Evolutionary conservation across 257 asterid genomes (phyloP).

Genomic region (Ilex asprella): DNA sequence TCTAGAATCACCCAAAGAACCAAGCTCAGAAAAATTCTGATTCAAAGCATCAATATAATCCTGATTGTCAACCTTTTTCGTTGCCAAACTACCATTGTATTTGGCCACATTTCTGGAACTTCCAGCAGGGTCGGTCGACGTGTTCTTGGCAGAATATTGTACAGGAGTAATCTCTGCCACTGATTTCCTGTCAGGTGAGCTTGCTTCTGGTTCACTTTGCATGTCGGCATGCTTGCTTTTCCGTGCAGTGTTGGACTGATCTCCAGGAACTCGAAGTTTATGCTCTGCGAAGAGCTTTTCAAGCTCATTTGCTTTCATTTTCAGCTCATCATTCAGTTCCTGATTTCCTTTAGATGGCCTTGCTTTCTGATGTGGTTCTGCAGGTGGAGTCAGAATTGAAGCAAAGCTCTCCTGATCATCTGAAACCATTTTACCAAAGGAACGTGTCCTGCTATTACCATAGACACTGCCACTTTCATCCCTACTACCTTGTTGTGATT

Average conservation of each 20-base stretch:
- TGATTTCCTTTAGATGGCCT: conserved; percentile 74
- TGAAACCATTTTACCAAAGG: background rate
- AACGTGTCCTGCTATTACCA: conserved; percentile 19
- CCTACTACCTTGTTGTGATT: conserved; percentile 27
- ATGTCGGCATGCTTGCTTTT: conserved; percentile 42
- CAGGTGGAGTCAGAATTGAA: conserved; percentile 51
- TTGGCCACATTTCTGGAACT: conserved; percentile 37
- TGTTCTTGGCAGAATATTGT: conserved; percentile 24
- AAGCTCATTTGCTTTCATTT: conserved; percentile 86
- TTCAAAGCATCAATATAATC: conserved; percentile 32
- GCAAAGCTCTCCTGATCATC: conserved; percentile 29
- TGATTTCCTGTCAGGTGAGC: conserved; percentile 28
- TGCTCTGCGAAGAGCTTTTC: conserved; percentile 87
- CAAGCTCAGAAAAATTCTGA: conserved; percentile 48
- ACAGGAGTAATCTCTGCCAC: conserved; percentile 27
- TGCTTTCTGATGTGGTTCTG: conserved; percentile 50
- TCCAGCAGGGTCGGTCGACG: conserved; percentile 32
- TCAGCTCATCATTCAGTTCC: conserved; percentile 78
- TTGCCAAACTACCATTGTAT: conserved; percentile 18
- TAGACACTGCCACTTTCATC: conserved; percentile 27
- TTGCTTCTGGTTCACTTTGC: conserved; percentile 32
- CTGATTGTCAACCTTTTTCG: conserved; percentile 33
- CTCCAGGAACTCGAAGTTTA: conserved; percentile 58
- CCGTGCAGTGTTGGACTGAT: conserved; percentile 42
- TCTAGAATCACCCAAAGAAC: conserved; percentile 60